phyloP scores from a whole-genome alignment of 2,329 filamentous ascomycete species.

The Dactylonectria macrodidyma region DNA sequence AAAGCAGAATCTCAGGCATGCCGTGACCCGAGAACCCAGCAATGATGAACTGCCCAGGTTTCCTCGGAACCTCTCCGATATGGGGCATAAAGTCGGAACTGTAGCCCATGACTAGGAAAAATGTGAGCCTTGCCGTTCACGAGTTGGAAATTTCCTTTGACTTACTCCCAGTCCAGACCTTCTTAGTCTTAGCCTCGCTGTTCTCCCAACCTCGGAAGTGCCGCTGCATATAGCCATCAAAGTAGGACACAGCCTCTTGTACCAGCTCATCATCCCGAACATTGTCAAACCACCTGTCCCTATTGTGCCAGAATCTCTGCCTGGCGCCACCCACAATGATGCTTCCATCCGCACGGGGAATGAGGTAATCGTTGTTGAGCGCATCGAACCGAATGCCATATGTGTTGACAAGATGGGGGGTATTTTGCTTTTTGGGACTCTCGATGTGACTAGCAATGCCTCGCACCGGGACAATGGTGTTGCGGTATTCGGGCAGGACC shows the following conservation, averaged over 20 bases:
- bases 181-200: constrained; percentile 52
- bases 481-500: constrained; percentile 70
- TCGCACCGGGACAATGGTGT: constrained; percentile 74
- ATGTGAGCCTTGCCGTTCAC: not conserved
- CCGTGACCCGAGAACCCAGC: constrained; percentile 67
- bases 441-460: constrained; percentile 58
- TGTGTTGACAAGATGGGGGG: constrained; percentile 41
- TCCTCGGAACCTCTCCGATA: constrained; percentile 55
- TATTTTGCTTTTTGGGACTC: constrained; percentile 35
- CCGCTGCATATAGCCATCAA: constrained; percentile 63
- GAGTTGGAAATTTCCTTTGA: not conserved
- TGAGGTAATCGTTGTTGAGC: constrained; percentile 55
- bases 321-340: constrained; percentile 50
- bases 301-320: constrained; percentile 51
- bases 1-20: constrained; percentile 62
- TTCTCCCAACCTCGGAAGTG: constrained; percentile 65
- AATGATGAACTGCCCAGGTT: constrained; percentile 58
- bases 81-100: constrained; percentile 59
- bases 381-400: constrained; percentile 46
- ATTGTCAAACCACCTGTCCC: constrained; percentile 61
- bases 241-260: constrained; percentile 59
- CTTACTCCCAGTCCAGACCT: constrained; percentile 51
- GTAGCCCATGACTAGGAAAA: constrained; percentile 55
- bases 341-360: constrained; percentile 60
- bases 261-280: constrained; percentile 62